A percentile compares a stretch with the other conserved stretches of the same genome.
phyloP scores from a whole-genome alignment of 192 early-diverging fungal species.

The Umbelopsis ramanniana region DNA sequence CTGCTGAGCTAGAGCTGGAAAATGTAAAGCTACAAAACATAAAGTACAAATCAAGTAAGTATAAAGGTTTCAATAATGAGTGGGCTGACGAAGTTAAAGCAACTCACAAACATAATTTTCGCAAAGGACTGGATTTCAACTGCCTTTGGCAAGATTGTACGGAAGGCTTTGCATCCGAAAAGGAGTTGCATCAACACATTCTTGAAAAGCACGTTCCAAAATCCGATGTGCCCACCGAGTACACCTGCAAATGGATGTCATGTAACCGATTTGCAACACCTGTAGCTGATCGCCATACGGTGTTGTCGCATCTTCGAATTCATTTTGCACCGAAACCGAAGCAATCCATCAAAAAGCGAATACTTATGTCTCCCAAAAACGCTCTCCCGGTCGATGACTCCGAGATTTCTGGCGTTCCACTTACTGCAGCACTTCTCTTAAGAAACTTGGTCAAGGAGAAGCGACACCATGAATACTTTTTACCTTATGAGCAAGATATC shows the following conservation, averaged over 20 bases:
- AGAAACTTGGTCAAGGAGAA: slow-evolving; percentile 53
- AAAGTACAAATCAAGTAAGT: slow-evolving; percentile 7
- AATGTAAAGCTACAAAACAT: slow-evolving; percentile 29
- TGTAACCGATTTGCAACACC: slow-evolving; percentile 46
- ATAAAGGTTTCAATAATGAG: background rate
- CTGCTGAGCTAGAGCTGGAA: slow-evolving; percentile 24
- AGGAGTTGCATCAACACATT: slow-evolving; percentile 51
- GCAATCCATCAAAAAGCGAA: slow-evolving; percentile 24
- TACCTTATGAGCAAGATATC: slow-evolving; percentile 57
- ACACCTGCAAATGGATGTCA: slow-evolving; percentile 56
- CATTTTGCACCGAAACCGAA: slow-evolving; percentile 53
- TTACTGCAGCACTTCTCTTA: slow-evolving; percentile 60
- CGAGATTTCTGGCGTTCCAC: slow-evolving; percentile 56
- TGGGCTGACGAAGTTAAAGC: no score
- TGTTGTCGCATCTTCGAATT: slow-evolving; percentile 54
- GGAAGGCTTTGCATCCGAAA: slow-evolving; percentile 34
- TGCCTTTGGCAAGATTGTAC: slow-evolving; percentile 58
- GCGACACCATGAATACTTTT: slow-evolving; percentile 47
- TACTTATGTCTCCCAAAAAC: slow-evolving; percentile 29
- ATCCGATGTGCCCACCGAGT: slow-evolving; percentile 30
- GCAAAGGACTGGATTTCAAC: slow-evolving; percentile 9
- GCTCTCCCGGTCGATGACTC: slow-evolving; percentile 40
- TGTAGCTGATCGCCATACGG: slow-evolving; percentile 34
- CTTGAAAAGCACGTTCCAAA: slow-evolving; percentile 47
- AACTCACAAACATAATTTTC: background rate